Conservation (phyloP, 495 filamentous ascomycete genomes). For the Barbatosphaeria neglecta region DNA sequence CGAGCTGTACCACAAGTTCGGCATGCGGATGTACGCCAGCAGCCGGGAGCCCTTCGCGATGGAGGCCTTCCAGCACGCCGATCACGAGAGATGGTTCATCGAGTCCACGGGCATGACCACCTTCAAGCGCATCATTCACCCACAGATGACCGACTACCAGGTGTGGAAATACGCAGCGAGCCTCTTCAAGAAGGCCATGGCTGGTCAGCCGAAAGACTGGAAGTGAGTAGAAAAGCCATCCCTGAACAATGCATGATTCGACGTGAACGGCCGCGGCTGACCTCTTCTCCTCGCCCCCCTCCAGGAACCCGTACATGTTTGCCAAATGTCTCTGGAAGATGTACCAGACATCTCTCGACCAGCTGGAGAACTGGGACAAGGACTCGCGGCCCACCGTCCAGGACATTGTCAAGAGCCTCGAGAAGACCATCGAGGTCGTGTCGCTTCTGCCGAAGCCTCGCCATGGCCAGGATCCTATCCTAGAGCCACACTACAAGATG, state of each 20-base stretch:
- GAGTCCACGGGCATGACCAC: slow-evolving; percentile 54
- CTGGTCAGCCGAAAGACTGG: slow-evolving; percentile 71
- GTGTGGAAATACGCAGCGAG: slow-evolving; percentile 78
- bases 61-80: slow-evolving; percentile 64
- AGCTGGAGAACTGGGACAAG: slow-evolving; percentile 33
- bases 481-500: slow-evolving; percentile 96
- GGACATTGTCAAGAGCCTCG: slow-evolving; percentile 50
- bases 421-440: slow-evolving; percentile 57
- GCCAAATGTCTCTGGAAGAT: slow-evolving; percentile 97
- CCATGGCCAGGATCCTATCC: slow-evolving; percentile 70
- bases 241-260: not conserved
- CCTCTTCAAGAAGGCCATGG: slow-evolving; percentile 66
- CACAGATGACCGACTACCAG: slow-evolving; percentile 58
- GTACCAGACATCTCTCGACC: slow-evolving; percentile 48
- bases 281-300: no score
- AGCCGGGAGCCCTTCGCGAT: slow-evolving; percentile 88
- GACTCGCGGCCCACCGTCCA: slow-evolving; percentile 36
- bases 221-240: slow-evolving; percentile 41
- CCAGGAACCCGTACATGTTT: slow-evolving; percentile 73
- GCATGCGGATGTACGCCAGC: slow-evolving; percentile 77
- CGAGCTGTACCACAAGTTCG: slow-evolving; percentile 83
- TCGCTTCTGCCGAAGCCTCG: slow-evolving; percentile 58
- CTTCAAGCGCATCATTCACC: slow-evolving; percentile 61
- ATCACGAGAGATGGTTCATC: slow-evolving; percentile 68
- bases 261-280: not conserved